These are phyloP conservation scores for Trichosporon sp. DNA, from an alignment of 1,284 basidiomycete genomes.

Conservation along the genomic window DNA sequence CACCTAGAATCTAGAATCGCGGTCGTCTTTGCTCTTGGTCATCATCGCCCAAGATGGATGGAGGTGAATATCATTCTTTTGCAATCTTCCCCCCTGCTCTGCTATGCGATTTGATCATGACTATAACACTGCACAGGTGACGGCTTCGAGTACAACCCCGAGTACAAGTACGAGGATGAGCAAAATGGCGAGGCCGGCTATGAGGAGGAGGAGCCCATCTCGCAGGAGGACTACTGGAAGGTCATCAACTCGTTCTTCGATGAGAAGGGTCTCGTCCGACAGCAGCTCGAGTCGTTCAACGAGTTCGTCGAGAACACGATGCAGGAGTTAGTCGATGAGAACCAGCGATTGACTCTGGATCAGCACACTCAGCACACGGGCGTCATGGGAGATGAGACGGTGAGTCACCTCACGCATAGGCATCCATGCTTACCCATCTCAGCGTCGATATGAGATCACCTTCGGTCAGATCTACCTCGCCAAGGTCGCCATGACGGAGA, in stretches of 20 bases:
- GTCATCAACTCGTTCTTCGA: constrained; percentile 95
- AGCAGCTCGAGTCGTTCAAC: constrained; percentile 97
- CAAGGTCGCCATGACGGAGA: constrained; percentile 87
- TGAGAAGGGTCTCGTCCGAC: constrained; percentile 93
- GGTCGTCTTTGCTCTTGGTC: not conserved
- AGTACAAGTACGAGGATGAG: constrained; percentile 28
- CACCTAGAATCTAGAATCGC: not conserved
- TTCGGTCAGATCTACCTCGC: constrained; percentile 98
- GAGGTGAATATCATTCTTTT: constrained; percentile 38
- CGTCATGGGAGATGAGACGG: constrained; percentile 63
- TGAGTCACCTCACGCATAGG: constrained; percentile 32
- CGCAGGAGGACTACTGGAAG: constrained; percentile 91
- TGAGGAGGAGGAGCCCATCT: constrained; percentile 62
- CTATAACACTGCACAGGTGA: constrained; percentile 29
- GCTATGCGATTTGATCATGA: constrained; percentile 6
- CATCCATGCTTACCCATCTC: constrained; percentile 40
- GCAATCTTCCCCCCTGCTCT: too few species aligned
- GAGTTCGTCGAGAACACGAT: constrained; percentile 99
- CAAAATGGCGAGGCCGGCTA: constrained; percentile 49
- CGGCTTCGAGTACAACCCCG: constrained; percentile 33
- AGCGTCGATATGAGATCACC: constrained; percentile 91
- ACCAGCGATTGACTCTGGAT: constrained; percentile 85
- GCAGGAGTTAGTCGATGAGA: constrained; percentile 98
- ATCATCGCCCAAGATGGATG: constrained; percentile 30
- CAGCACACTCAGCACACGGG: constrained; percentile 94